Conservation (phyloP, 208 protist species). For the Trypanosoma scelopori region DNA sequence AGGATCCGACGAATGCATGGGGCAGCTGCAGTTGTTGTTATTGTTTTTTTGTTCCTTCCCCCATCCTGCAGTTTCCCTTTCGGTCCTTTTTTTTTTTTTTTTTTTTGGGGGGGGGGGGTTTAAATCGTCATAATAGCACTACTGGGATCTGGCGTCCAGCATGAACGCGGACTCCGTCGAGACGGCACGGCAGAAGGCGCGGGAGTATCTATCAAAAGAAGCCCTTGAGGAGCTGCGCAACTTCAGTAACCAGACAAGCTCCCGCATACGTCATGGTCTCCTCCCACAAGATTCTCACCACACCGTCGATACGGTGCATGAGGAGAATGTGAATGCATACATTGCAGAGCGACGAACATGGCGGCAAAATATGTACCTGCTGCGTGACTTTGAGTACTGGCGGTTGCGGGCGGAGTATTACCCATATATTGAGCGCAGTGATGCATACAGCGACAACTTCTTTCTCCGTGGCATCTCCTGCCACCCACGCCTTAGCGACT, state of each 20-base stretch:
- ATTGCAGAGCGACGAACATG: slow-evolving; percentile 62
- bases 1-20: not conserved
- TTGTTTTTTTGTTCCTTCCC: slow-evolving; percentile 6
- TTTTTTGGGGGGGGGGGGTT: slow-evolving; percentile 2
- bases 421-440: slow-evolving; percentile 64
- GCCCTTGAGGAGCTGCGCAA: slow-evolving; percentile 49
- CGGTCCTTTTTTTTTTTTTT: slow-evolving; percentile 16
- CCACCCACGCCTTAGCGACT: slow-evolving; percentile 81
- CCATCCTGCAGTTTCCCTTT: not conserved
- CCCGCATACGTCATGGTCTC: slow-evolving; percentile 57
- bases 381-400: slow-evolving; percentile 81
- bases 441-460: slow-evolving; percentile 74
- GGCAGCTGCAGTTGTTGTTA: slow-evolving; percentile 12
- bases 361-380: slow-evolving; percentile 51
- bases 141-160: slow-evolving; percentile 1
- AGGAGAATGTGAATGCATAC: slow-evolving; percentile 61
- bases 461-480: slow-evolving; percentile 75
- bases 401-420: slow-evolving; percentile 76
- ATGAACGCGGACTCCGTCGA: slow-evolving; percentile 18
- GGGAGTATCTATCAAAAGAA: slow-evolving; percentile 65
- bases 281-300: slow-evolving; percentile 54
- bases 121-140: slow-evolving; percentile 17
- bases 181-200: slow-evolving; percentile 35
- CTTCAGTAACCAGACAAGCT: slow-evolving; percentile 37
- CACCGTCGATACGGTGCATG: slow-evolving; percentile 54